Conservation (phyloP, 441 rosid genomes). For the Adansonia madagascariensis region DNA sequence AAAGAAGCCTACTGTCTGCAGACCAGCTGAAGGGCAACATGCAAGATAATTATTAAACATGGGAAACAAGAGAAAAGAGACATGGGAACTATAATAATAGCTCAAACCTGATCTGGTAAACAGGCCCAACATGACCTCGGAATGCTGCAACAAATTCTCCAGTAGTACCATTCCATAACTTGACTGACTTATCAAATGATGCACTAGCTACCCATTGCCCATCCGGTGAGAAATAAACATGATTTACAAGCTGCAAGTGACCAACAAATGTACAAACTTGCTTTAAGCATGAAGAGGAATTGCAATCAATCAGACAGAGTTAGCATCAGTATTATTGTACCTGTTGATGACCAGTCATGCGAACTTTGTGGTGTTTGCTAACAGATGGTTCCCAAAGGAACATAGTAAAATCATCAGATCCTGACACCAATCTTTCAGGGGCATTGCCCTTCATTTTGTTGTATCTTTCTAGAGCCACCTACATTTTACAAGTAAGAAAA, state of each 20-base stretch:
- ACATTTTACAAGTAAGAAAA: constrained; percentile 2
- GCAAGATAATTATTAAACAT: constrained; percentile 24
- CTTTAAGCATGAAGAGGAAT: constrained; percentile 10
- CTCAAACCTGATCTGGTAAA: constrained; percentile 84
- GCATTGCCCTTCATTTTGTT: constrained; percentile 78
- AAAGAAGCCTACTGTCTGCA: constrained; percentile 93
- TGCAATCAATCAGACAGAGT: neutral
- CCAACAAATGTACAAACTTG: constrained; percentile 17
- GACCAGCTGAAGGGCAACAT: constrained; percentile 73
- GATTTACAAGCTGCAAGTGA: constrained; percentile 84
- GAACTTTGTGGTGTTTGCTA: constrained; percentile 84
- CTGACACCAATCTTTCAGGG: constrained; percentile 94
- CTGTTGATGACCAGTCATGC: constrained; percentile 97
- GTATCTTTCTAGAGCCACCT: constrained; percentile 87
- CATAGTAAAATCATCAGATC: constrained; percentile 98
- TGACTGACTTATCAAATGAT: constrained; percentile 93
- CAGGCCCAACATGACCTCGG: constrained; percentile 95
- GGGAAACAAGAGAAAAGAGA: neutral
- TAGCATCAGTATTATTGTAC: constrained; percentile 38
- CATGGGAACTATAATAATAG: constrained; percentile 16
- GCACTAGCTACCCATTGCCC: constrained; percentile 99
- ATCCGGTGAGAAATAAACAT: constrained; percentile 95
- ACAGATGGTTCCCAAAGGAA: constrained; percentile 96
- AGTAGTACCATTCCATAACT: constrained; percentile 89
- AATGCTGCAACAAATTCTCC: constrained; percentile 90